phyloP scores from a whole-genome alignment of 495 filamentous ascomycete genomes.

The Neurospora sp. region DNA sequence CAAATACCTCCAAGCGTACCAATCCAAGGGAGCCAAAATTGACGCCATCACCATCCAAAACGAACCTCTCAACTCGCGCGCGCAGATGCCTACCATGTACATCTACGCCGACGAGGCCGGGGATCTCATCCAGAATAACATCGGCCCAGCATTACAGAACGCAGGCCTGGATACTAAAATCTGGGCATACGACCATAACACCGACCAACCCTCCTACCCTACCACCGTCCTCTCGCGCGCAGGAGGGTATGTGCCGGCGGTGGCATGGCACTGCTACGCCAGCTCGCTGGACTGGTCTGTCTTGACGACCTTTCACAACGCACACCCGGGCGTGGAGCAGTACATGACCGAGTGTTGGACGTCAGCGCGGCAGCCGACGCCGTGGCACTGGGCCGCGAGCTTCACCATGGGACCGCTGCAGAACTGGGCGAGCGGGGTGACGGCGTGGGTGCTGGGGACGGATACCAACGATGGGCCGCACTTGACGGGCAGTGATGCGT shows the following conservation, averaged over 20 bases:
- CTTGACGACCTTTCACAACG: conserved; percentile 37
- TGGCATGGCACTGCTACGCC: conserved; percentile 51
- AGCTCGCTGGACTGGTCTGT: conserved; percentile 39
- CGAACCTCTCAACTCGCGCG: conserved; percentile 45
- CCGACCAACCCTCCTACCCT: conserved; percentile 37
- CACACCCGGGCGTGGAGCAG: conserved; percentile 35
- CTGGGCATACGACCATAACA: conserved; percentile 52
- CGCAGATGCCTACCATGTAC: conserved; percentile 46
- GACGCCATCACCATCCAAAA: conserved; percentile 50
- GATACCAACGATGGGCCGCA: conserved; percentile 42
- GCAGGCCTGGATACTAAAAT: conserved; percentile 35
- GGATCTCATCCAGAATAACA: conserved; percentile 35
- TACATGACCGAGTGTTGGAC: conserved; percentile 56
- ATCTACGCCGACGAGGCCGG: conserved; percentile 39
- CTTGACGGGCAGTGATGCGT: conserved; percentile 35
- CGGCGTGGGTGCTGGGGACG: conserved; percentile 46
- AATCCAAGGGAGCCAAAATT: conserved; percentile 30
- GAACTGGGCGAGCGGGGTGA: conserved; percentile 44
- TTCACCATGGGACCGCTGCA: conserved; percentile 48
- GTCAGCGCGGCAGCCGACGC: conserved; percentile 19
- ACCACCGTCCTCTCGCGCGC: conserved; percentile 37
- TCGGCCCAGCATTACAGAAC: conserved; percentile 36
- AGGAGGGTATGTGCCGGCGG: conserved; percentile 31
- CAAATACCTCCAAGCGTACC: conserved; percentile 45
- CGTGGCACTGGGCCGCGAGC: conserved; percentile 41